These are phyloP conservation scores for Sporothrix brasiliensis DNA, from an alignment of 2,329 filamentous ascomycete species.

Conservation along the genomic window DNA sequence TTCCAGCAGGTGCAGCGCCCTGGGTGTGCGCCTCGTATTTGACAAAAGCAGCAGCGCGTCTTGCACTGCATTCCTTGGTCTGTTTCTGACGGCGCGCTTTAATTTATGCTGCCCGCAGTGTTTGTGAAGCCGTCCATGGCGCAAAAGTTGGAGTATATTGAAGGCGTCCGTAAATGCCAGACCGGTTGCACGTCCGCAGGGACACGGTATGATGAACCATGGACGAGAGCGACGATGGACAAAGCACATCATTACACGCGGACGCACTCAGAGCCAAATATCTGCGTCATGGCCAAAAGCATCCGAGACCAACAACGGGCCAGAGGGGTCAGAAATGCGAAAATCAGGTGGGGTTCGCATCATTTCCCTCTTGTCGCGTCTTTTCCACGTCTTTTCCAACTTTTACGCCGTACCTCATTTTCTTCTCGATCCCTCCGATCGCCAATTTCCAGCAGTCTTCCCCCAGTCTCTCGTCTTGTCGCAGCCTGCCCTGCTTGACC, in stretches of 20 bases:
- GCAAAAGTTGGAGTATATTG: neutral
- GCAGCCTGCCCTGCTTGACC: neutral
- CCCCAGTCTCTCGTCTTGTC: neutral
- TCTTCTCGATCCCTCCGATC: constrained; percentile 7
- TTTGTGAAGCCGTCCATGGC: neutral
- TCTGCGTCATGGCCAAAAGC: neutral
- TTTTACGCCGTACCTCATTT: neutral
- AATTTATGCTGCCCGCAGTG: neutral
- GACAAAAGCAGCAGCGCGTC: neutral
- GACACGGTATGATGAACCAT: constrained; percentile 3
- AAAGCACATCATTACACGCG: constrained; percentile 1
- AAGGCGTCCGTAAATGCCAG: neutral
- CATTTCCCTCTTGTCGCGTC: constrained; percentile 21
- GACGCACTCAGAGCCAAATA: neutral
- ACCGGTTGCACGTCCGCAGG: constrained; percentile 3
- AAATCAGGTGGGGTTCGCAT: constrained; percentile 15
- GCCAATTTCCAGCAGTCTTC: constrained; percentile 11
- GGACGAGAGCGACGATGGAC: neutral
- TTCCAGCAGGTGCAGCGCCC: constrained; percentile 14
- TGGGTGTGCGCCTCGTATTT: constrained; percentile 15
- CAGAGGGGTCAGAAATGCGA: neutral
- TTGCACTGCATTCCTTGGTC: neutral
- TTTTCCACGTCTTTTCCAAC: constrained; percentile 8
- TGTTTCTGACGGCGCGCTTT: constrained; percentile 1
- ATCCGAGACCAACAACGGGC: neutral